Conservation (phyloP, 495 filamentous ascomycete genomes). For the Pyronema omphalodes region DNA sequence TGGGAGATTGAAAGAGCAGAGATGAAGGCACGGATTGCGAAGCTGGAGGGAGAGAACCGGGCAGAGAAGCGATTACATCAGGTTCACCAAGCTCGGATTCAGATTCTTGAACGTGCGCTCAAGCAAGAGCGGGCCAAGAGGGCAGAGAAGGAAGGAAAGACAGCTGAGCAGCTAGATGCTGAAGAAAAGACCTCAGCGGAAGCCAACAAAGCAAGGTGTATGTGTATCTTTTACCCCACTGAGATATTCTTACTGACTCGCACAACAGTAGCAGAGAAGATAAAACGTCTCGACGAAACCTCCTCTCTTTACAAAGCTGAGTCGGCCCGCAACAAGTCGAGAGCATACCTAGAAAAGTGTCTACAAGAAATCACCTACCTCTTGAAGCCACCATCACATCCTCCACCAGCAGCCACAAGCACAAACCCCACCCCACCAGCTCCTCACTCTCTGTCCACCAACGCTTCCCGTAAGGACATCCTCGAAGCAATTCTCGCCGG, state of each 20-base stretch:
- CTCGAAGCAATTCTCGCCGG: too few relatives aligned
- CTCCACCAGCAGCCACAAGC: conserved; percentile 29
- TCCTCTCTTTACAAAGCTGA: conserved; percentile 24
- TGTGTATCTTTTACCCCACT: neutral
- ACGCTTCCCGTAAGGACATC: neutral
- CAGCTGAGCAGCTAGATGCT: neutral
- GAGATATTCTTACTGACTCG: neutral
- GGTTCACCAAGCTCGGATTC: conserved; percentile 70
- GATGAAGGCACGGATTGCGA: conserved; percentile 97
- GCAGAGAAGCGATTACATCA: conserved; percentile 74
- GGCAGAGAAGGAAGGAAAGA: conserved; percentile 28
- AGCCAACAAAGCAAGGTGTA: neutral
- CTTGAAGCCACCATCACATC: conserved; percentile 43
- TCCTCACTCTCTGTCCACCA: too few relatives aligned
- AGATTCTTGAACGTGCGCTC: conserved; percentile 75
- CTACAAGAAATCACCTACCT: conserved; percentile 46
- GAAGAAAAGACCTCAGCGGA: neutral
- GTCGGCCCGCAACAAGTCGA: conserved; percentile 20
- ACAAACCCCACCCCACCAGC: neutral
- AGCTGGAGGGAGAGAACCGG: conserved; percentile 71
- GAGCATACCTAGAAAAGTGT: conserved; percentile 39
- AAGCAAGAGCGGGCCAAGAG: conserved; percentile 39
- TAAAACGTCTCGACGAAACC: conserved; percentile 6
- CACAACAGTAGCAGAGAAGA: conserved; percentile 2
- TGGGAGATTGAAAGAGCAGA: conserved; percentile 99